Evolutionary conservation across 305 asterid genomes (phyloP), one percentile per base, ranked within the genome.

Genomic region (Petunia hybrid): DNA sequence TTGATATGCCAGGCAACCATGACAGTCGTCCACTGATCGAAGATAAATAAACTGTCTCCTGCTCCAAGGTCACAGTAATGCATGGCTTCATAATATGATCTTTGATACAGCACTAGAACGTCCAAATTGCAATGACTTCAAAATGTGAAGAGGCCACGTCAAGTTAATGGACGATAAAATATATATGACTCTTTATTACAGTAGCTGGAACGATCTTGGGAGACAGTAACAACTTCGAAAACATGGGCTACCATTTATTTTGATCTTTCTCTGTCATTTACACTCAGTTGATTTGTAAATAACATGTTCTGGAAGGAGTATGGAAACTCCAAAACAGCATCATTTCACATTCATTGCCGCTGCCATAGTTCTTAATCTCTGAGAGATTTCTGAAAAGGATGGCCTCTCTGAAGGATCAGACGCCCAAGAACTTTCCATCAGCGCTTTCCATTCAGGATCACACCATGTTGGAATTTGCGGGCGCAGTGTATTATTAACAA

Each of bases 391-490:
- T 0, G 98, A 89, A 83, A 96, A 96, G 0, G 99, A 93, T n/a
- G 99, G 99, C 87, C 99, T 89, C 74, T 87, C 83, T 22, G 91
- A 79, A 4, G 98, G 97, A 59, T 96, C 97, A 59, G 94, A 86
- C 3, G 88, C 92, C 99, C 99, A 96, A 82, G 91, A 89, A 81
- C 94, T 92, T 86, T 91, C 99, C 99, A 96, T 96, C 86, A 96
- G 86, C 1, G 97, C 81, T 84, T 94, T 96, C 99, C 99, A 96
- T 83, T 93, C 97, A 1, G 99, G 99, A 82, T 96, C 99, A 9
- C 99, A 94, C 98, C 98, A 96, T 9, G 95, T 88, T 0, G 99
- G 99, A 62, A 90, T 92, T 86, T 92, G 92, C 13, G 99, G 99
- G 62, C 99, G 98, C 69, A 96, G 79, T 40, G 95, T 70, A 90